Evolutionary conservation across 78 protist genomes (phyloP).

Genomic region (Paratrimastix pyriformis): DNA sequence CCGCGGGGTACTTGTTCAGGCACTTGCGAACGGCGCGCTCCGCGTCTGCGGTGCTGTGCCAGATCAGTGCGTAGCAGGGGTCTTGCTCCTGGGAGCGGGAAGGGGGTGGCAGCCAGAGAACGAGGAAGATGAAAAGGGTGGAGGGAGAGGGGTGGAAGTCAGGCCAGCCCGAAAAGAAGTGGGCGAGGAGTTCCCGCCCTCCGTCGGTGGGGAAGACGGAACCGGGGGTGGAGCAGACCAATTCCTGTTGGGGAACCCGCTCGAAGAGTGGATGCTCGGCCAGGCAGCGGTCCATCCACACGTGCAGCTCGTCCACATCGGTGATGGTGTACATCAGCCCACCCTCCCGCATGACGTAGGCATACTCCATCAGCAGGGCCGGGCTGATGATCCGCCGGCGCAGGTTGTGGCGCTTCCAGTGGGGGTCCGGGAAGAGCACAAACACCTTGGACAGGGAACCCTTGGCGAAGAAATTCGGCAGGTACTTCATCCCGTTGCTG

Average conservation of each 20-base stretch:
- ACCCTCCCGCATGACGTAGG: slow-evolving; percentile 57
- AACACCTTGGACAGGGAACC: slow-evolving; percentile 71
- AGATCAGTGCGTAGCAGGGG: neutral
- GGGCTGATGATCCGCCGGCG: slow-evolving; percentile 70
- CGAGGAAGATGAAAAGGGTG: neutral
- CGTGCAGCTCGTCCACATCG: slow-evolving; percentile 72
- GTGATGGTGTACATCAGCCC: slow-evolving; percentile 74
- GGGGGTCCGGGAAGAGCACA: slow-evolving; percentile 91
- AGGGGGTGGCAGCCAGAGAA: neutral
- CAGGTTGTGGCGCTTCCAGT: slow-evolving; percentile 73
- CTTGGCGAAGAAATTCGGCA: slow-evolving; percentile 70
- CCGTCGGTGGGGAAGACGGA: no score
- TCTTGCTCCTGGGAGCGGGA: neutral
- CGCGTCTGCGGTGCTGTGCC: neutral
- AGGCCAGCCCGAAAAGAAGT: neutral
- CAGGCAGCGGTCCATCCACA: slow-evolving; percentile 74
- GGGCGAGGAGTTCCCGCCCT: no score
- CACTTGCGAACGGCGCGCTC: neutral
- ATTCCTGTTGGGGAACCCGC: neutral
- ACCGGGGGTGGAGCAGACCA: slow-evolving; percentile 9
- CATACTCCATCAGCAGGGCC: slow-evolving; percentile 73
- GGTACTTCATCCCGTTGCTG: slow-evolving; percentile 77
- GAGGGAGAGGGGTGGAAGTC: neutral
- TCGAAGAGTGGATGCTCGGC: slow-evolving; percentile 67
- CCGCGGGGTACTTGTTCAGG: neutral